A percentile compares a stretch with the other conserved stretches of the same genome.
Evolutionary conservation across 441 rosid genomes (phyloP).

Genomic region (Isatis lusitanica): DNA sequence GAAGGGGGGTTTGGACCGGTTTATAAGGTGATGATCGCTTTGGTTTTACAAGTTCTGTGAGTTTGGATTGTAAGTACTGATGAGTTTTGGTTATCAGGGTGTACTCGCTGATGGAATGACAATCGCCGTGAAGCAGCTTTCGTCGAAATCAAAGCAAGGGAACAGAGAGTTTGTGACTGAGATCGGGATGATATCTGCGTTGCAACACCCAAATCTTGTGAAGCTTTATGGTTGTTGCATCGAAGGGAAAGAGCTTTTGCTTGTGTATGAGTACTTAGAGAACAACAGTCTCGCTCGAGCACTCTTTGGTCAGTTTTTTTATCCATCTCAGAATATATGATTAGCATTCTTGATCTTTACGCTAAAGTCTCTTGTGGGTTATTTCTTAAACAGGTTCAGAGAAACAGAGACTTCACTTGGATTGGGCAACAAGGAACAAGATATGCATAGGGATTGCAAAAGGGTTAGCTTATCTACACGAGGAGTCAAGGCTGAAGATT

Average conservation of each 20-base stretch:
- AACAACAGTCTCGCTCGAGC: conserved; percentile 57
- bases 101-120: conserved; percentile 46
- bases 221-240: conserved; percentile 57
- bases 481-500: conserved; percentile 61
- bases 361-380: background rate
- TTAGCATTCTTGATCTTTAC: background rate
- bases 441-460: conserved; percentile 65
- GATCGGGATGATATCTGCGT: conserved; percentile 51
- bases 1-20: conserved; percentile 75
- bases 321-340: background rate
- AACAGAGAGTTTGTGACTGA: conserved; percentile 59
- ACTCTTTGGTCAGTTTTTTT: conserved; percentile 45
- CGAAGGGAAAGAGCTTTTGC: conserved; percentile 52
- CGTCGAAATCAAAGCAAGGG: conserved; percentile 57
- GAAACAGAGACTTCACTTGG: conserved; percentile 53
- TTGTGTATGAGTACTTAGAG: conserved; percentile 61
- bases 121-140: conserved; percentile 60
- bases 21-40: conserved; percentile 42
- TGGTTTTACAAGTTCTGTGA: background rate
- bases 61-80: conserved; percentile 3
- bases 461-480: conserved; percentile 79
- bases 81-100: conserved; percentile 43
- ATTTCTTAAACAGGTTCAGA: conserved; percentile 31
- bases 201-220: conserved; percentile 62
- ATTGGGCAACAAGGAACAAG: conserved; percentile 65